These are phyloP conservation scores for Wallacemonas sp. DNA, from an alignment of 208 protist genomes.

Conservation along the genomic window DNA sequence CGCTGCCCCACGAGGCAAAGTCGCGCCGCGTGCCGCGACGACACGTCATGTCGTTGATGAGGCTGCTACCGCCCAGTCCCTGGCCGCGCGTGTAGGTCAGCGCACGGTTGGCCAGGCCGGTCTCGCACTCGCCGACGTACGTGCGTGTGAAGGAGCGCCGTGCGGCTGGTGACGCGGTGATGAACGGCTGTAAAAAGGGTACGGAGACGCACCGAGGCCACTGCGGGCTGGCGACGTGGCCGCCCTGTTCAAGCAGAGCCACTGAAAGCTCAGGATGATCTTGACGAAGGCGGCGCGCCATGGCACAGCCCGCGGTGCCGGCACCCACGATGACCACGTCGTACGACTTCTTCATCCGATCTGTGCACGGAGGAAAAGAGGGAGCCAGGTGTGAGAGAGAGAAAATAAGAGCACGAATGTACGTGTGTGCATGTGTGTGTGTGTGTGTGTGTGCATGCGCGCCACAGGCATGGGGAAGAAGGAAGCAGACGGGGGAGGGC, in stretches of 20 bases:
- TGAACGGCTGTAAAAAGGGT: conserved; percentile 54
- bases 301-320: conserved; percentile 66
- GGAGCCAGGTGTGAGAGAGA: neutral
- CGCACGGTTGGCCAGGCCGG: conserved; percentile 31
- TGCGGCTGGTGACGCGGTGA: conserved; percentile 22
- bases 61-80: conserved; percentile 58
- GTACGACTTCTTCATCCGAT: conserved; percentile 30
- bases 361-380: too few relatives aligned
- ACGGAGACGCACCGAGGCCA: conserved; percentile 40
- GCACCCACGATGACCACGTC: conserved; percentile 75
- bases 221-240: conserved; percentile 13
- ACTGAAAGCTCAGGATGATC: conserved; percentile 42
- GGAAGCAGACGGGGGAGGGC: too few relatives aligned
- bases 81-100: conserved; percentile 39
- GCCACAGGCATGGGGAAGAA: too few relatives aligned
- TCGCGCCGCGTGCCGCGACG: conserved; percentile 34
- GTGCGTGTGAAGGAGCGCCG: conserved; percentile 20
- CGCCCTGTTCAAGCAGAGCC: conserved; percentile 65
- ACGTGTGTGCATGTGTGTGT: too few relatives aligned
- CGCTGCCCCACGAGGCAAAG: conserved; percentile 19
- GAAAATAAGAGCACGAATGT: conserved; percentile 14
- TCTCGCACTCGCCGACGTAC: conserved; percentile 24
- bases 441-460: too few relatives aligned
- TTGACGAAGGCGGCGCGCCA: conserved; percentile 46
- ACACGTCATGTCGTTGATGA: conserved; percentile 67